Conservation (phyloP, 768 basidiomycete species). For the Suillus cothurnatus region DNA sequence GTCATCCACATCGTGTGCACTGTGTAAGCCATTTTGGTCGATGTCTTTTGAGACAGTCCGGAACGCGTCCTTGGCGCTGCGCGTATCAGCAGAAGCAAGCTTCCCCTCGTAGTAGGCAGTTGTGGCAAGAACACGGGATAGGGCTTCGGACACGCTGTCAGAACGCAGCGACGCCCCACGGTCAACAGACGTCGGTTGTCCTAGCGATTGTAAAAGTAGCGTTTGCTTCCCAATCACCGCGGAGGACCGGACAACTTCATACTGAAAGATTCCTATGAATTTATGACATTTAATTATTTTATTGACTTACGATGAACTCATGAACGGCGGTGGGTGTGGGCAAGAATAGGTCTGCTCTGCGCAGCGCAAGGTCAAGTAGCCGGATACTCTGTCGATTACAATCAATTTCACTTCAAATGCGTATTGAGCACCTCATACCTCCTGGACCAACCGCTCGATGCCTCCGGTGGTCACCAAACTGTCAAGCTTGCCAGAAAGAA, state of each 20-base stretch:
- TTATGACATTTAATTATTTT: constrained; percentile 3
- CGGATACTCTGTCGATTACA: constrained; percentile 44
- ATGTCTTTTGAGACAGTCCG: constrained; percentile 60
- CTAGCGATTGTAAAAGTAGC: constrained; percentile 44
- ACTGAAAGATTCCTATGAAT: constrained; percentile 39
- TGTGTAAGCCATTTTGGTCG: constrained; percentile 60
- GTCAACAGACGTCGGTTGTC: constrained; percentile 29
- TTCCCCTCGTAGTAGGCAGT: constrained; percentile 58
- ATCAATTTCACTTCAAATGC: constrained; percentile 1
- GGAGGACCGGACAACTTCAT: constrained; percentile 65
- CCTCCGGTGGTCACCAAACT: constrained; percentile 54
- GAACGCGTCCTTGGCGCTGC: constrained; percentile 58
- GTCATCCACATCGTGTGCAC: constrained; percentile 31
- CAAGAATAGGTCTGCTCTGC: constrained; percentile 54
- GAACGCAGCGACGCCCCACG: constrained; percentile 28
- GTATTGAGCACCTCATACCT: constrained; percentile 41
- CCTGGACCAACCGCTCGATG: constrained; percentile 52
- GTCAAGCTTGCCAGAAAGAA: constrained; percentile 57
- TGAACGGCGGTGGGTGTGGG: constrained; percentile 57
- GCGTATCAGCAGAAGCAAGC: constrained; percentile 43
- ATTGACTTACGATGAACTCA: constrained; percentile 57
- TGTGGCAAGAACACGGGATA: constrained; percentile 45
- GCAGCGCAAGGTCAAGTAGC: constrained; percentile 54
- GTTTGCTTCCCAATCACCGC: constrained; percentile 49
- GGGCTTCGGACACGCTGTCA: constrained; percentile 39